These are phyloP conservation scores for Diaporthe helianthi DNA, from an alignment of 2,329 filamentous ascomycete species.

Conservation along the genomic window DNA sequence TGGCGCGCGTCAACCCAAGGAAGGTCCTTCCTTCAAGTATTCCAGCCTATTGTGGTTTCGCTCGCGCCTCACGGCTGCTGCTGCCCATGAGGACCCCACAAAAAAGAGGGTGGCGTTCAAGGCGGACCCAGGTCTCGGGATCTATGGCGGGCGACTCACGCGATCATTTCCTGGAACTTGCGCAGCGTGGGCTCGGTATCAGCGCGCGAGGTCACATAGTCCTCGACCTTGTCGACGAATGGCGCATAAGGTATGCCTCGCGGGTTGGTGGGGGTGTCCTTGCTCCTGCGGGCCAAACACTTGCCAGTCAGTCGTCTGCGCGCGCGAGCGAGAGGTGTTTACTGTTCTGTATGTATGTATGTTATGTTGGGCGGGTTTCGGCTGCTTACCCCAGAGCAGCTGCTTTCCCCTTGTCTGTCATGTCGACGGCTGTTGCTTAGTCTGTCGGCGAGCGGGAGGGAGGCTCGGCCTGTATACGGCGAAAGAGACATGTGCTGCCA, in stretches of 20 bases:
- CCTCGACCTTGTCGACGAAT: conserved; percentile 87
- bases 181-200: conserved; percentile 83
- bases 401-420: conserved; percentile 52
- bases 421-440: conserved; percentile 35
- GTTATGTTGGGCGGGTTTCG: no score
- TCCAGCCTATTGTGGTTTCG: no score
- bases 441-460: neutral
- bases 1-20: conserved; percentile 10
- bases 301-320: conserved; percentile 11
- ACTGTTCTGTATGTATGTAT: neutral
- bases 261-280: conserved; percentile 73
- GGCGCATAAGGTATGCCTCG: conserved; percentile 84
- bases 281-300: conserved; percentile 41
- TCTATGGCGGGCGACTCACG: conserved; percentile 60
- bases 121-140: neutral
- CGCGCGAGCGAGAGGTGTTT: neutral
- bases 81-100: neutral
- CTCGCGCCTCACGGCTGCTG: neutral
- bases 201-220: conserved; percentile 79
- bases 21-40: no score
- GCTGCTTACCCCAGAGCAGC: conserved; percentile 44
- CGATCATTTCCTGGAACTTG: conserved; percentile 93
- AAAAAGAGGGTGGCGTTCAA: conserved; percentile 32
- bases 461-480: neutral
- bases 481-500: neutral